Evolutionary conservation across 1,139 yeast species (phyloP).

Genomic region (Arxiozyma slooffiae): DNA sequence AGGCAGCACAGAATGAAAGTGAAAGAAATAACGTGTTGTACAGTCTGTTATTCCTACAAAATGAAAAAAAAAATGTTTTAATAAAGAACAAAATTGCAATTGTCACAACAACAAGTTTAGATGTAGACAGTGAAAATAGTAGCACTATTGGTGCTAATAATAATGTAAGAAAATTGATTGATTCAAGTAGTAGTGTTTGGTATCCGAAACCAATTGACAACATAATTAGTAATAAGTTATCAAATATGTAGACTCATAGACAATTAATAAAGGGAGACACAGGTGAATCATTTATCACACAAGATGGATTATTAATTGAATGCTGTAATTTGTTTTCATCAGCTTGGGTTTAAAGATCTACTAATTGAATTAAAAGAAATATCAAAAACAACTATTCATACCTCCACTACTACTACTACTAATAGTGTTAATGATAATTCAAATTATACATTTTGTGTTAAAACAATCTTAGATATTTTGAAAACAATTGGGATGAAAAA

Average conservation of each 20-base stretch:
- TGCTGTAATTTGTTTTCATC: constrained; percentile 27
- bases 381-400: constrained; percentile 5
- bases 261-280: constrained; percentile 29
- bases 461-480: constrained; percentile 13
- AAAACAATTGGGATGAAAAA: constrained; percentile 16
- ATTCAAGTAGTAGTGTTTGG: constrained; percentile 20
- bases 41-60: constrained; percentile 20
- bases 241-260: constrained; percentile 28
- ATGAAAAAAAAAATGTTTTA: constrained; percentile 20
- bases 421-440: not conserved
- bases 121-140: constrained; percentile 4
- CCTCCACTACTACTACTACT: too few relatives aligned
- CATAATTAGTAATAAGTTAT: constrained; percentile 20
- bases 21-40: constrained; percentile 17
- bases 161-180: constrained; percentile 7
- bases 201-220: constrained; percentile 22
- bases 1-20: not conserved
- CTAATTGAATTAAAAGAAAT: constrained; percentile 22
- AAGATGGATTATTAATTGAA: constrained; percentile 12
- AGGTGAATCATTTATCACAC: constrained; percentile 24
- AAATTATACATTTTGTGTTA: constrained; percentile 5
- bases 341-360: constrained; percentile 28
- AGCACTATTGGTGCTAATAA: too few relatives aligned
- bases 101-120: constrained; percentile 15
- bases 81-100: constrained; percentile 21